Base-by-base conservation (phyloP, 495 filamentous ascomycete species). In the Tuber borchii region DNA sequence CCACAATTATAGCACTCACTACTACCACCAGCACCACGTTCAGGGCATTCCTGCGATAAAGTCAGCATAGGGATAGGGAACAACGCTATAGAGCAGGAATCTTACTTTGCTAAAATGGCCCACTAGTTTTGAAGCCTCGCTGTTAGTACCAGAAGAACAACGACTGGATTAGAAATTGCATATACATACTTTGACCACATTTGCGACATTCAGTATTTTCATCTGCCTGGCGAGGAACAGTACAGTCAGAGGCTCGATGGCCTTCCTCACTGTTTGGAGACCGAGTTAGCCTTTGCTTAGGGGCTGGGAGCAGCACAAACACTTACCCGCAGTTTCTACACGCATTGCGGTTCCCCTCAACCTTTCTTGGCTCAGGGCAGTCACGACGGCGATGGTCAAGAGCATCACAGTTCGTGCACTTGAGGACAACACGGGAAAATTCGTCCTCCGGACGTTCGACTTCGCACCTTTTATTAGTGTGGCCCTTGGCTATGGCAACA, bases 281-380 rank as follows among this genome's bases (percentile, higher is more conserved):
- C 40, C 72, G 42, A 31, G 46, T 73, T 45, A 85, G 70, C 46
- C 26, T 19, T 56, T 9, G 34, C 9, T 70, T 14, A 2, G 48
- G 72, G 22, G 9, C 65, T 34, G 26, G 40, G 39, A n/a, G 44
- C 37, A n/a, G 44, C 37, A 45, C 46, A 17, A 34, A 68, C 68
- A 86, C 88, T 73, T 86, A 90, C 88, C 90, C 89, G 88, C 94
- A 97, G 82, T 97, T 97, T 78, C 90, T 90, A 86, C 94, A 97
- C 26, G 88, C 90, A 46, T 76, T 71, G 8, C 78, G 77, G 20
- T 78, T 56, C 51, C 19, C 43, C 72, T 40, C 34, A 44, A 69
- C 42, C 44, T 82, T 83, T 39, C 77, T 75, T 34, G 74, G 69
- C 43, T 85, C 85, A 77, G 85, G 82, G 87, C 92, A 94, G 78